Base-by-base conservation (phyloP, 2,329 filamentous ascomycete genomes). In the Dactylellina parvicollis region DNA sequence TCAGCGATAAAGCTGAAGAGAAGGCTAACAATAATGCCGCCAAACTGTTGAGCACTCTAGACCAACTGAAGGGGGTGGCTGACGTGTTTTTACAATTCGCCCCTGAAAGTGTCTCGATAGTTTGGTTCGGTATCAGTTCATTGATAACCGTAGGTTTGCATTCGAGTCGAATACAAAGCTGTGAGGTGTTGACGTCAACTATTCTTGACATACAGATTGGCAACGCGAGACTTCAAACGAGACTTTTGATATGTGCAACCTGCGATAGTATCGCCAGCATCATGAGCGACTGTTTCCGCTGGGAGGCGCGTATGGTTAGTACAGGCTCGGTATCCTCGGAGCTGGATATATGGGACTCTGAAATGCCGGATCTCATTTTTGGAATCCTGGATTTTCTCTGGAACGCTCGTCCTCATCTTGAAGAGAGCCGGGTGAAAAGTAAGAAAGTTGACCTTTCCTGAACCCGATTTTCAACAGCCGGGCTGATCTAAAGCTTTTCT, bases 301-400 rank as follows among this genome's bases (percentile, higher is more conserved):
- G 62, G 62, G 50, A 67, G 26, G 50, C 50, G 14, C 18, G 62
- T 14, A 50, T 52, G 50, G 24, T 14, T 4, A 20, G 50, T 4
- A 22, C 18, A 18, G 18, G n/a, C 12, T 40, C 49, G 5, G 52
- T 10, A 4, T 14, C 62, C 16, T 28, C 62, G 8, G 32, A 59
- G 14, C 20, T 67, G 20, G 54, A 67, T 20, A 67, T 67, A 2
- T 67, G 62, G 62, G 54, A 71, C 9, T 26, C 38, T 0, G 66
- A 71, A 42, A 30, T 71, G 8, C 57, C 66, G 4, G 49, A 56
- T 2, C 57, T 64, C 4, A 52, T 71, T 16, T 71, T 71, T 34
- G 34, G 14, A 12, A 50, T 71, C n/a, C 50, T 71, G 3, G 56
- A 64, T 16, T 71, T 71, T 46, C 66, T 64, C 8, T 71, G 66